Base-by-base conservation (phyloP, 2,329 filamentous ascomycete species). In the Colletotrichum musae region DNA sequence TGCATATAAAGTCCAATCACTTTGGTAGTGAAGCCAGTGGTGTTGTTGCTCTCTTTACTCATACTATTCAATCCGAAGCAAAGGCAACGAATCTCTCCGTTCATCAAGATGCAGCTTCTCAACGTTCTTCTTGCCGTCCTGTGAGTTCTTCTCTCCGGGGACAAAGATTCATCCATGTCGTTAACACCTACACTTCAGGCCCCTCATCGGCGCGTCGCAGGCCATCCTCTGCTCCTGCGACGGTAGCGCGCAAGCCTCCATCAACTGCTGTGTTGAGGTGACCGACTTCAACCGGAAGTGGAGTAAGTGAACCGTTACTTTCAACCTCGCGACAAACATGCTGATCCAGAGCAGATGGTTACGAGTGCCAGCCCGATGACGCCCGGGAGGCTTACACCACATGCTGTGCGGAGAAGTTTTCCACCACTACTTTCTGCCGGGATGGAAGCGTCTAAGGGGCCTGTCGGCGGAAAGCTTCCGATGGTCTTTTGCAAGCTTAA, bases 171-270 rank as follows among this genome's bases (percentile, higher is more conserved):
- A 2, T 2, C 21, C 3, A 24, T 24, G 21, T 9, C 5, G 24
- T 39, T 54, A 16, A 62, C 50, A 13, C 24, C 5, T 0, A 13
- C 9, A n/a, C 2, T 16, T 16, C 6, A 51, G 45, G 28, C 62
- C 62, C 7, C 18, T 64, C 13, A 53, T 64, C 36, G 54, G 62
- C n/a, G 54, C 39, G n/a, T 64, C 62, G 5, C 5, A 45, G 32
- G 62, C 62, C 5, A 15, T 57, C 12, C 24, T 64, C 9, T 64
- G 62, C 36, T 64, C 47, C 13, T 64, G 62, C 21, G 54, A 59
- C 26, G 10, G 45, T 5, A 64, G 47, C 36, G 28, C 32, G 15
- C 3, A 21, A 16, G 53, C 21, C 12, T 64, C 61, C 21, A 58
- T 64, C 43, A 41, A 12, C 21, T 64, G 61, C 61, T 64, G 61